Conservation (phyloP, 176 grass and related monocot species). For the Oropetium thomaeum region DNA sequence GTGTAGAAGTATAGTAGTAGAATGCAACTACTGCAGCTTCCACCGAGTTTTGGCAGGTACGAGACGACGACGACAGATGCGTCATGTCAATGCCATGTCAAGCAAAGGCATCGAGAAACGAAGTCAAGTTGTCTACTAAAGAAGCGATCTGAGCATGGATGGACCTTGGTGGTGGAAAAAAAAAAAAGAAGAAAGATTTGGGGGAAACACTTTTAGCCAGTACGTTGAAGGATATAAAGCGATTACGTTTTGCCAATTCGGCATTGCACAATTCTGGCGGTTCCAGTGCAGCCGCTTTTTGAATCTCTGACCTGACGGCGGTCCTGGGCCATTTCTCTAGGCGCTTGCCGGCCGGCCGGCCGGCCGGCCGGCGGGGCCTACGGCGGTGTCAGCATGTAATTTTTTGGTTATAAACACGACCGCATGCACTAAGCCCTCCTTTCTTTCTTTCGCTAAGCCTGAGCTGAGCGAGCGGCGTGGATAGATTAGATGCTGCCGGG, state of each 20-base stretch:
- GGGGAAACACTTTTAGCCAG: background rate
- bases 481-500: background rate
- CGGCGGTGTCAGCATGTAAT: slow-evolving; percentile 15
- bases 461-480: no score
- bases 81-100: slow-evolving; percentile 26
- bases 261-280: slow-evolving; percentile 18
- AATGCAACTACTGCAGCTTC: slow-evolving; percentile 11
- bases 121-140: slow-evolving; percentile 20
- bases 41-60: background rate
- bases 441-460: background rate
- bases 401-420: slow-evolving; percentile 30
- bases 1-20: background rate
- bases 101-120: background rate
- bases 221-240: slow-evolving; percentile 34
- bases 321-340: background rate
- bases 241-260: slow-evolving; percentile 32
- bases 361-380: background rate
- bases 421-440: background rate
- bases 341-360: no score
- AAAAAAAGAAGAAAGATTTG: slow-evolving; percentile 30
- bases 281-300: background rate
- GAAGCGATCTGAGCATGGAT: slow-evolving; percentile 17
- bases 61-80: background rate
- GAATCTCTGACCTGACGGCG: background rate
- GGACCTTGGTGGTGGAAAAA: no score